Conservation (phyloP, 2,329 filamentous ascomycete genomes). For the Claviceps sp. region DNA sequence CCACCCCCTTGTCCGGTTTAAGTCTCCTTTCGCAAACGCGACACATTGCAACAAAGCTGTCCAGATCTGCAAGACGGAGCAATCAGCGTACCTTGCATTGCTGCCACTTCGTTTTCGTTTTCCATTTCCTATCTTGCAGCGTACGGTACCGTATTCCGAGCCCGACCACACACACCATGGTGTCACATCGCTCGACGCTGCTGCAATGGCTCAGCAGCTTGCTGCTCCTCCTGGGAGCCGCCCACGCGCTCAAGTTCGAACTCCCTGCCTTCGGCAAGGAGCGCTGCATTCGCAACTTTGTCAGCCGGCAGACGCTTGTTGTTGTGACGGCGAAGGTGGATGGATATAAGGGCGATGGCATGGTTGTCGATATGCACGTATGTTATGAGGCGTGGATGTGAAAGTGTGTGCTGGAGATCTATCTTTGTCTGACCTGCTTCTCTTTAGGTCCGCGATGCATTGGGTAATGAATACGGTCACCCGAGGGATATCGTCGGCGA, state of each 20-base stretch:
- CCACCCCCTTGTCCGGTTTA: not conserved
- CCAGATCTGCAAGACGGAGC: not conserved
- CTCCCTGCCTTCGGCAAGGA: conserved; percentile 61
- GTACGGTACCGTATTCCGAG: no score
- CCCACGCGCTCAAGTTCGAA: conserved; percentile 82
- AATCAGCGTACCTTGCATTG: not conserved
- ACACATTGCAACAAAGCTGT: conserved; percentile 5
- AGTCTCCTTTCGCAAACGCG: conserved; percentile 1
- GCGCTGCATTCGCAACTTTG: conserved; percentile 94
- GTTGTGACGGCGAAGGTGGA: conserved; percentile 84
- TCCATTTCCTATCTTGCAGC: not conserved
- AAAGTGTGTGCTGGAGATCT: not conserved
- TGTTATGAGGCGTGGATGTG: conserved; percentile 16
- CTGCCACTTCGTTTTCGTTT: not conserved
- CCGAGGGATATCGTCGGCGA: conserved; percentile 88
- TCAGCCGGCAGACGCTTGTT: conserved; percentile 79
- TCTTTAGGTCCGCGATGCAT: conserved; percentile 75
- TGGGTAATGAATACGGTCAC: conserved; percentile 90
- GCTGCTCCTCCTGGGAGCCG: conserved; percentile 38
- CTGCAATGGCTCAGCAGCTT: conserved; percentile 47
- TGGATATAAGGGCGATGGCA: conserved; percentile 81
- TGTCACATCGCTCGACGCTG: conserved; percentile 36
- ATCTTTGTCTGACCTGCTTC: not conserved
- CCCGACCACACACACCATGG: conserved; percentile 24
- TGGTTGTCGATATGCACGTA: conserved; percentile 88